Conservation (phyloP, 2,329 filamentous ascomycete species). For the Conoideocrella luteorostrata region DNA sequence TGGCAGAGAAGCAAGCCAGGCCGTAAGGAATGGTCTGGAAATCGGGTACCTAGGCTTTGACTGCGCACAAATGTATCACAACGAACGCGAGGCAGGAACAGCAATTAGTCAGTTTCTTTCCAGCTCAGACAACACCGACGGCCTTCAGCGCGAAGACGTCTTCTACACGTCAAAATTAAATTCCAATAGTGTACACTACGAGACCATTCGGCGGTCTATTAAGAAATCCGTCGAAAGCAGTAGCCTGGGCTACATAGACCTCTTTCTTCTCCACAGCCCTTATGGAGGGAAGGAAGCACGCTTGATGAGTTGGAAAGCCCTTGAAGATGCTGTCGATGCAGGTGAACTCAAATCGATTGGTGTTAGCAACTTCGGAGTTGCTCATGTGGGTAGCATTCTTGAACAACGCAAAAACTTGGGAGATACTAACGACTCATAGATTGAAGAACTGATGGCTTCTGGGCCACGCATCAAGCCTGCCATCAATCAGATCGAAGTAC, state of each 20-base stretch:
- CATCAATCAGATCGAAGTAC: conserved; percentile 77
- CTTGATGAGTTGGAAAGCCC: conserved; percentile 66
- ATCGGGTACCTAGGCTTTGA: conserved; percentile 47
- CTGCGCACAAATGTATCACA: conserved; percentile 52
- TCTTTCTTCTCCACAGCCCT: conserved; percentile 74
- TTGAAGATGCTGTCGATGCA: conserved; percentile 68
- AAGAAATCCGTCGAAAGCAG: conserved; percentile 56
- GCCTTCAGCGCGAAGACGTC: conserved; percentile 59
- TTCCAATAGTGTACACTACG: conserved; percentile 57
- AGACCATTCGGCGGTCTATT: conserved; percentile 61
- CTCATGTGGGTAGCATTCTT: conserved; percentile 66
- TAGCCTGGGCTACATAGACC: conserved; percentile 67
- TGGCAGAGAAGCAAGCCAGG: conserved; percentile 49
- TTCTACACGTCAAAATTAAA: conserved; percentile 78
- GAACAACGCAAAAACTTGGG: too few species aligned
- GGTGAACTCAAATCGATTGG: conserved; percentile 67
- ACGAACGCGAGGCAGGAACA: conserved; percentile 63
- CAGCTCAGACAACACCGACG: conserved; percentile 38
- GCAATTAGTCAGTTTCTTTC: conserved; percentile 55
- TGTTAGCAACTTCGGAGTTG: conserved; percentile 72
- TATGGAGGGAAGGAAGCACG: conserved; percentile 65
- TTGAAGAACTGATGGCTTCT: conserved; percentile 61
- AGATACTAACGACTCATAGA: conserved; percentile 40
- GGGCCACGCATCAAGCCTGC: conserved; percentile 57
- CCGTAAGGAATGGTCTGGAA: conserved; percentile 52